Base-by-base conservation (phyloP, 352 stramenopile genomes). In the Phytopythium cucurbitacearum region DNA sequence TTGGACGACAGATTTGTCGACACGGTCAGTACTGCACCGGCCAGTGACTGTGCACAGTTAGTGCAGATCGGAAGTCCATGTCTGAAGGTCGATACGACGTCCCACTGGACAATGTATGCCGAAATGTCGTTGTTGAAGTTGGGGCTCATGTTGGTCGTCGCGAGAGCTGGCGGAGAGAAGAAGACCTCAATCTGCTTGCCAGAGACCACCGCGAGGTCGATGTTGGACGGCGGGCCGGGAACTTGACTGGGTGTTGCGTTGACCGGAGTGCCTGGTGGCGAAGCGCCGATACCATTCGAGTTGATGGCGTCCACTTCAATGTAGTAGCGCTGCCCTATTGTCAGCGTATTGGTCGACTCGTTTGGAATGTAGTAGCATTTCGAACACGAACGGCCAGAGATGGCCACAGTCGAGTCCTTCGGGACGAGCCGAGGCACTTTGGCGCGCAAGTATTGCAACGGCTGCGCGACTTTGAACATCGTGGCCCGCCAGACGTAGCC, bases 81-180 rank as follows among this genome's bases (percentile, higher is more conserved):
- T 47, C 76, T 83, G 45, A 96, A 97, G 6, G 73, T 66, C 32
- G 65, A 58, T 1, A 52, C 57, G 13, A 77, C 68, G 52, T 97
- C 87, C 89, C 89, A 97, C 65, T 97, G 89, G 6, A 97, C 69
- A 47, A 92, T 80, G 59, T 97, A 97, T 1, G 78, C 74, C 38
- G 71, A 79, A 40, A 97, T 97, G 48, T 95, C 85, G 53, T 78
- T 89, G 65, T 92, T 90, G 48, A 85, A 82, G 40, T 77, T 76
- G 8, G 80, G 75, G 37, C 67, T 80, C 42, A 85, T 68, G 52
- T 75, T 87, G 34, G 69, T 69, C 0, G 62, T 68, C 8, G 69
- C 60, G 3, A 89, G 52, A 0, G 66, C 42, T 3, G 91, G 93
- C 35, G 91, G 80, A 34, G 75, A 85, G 65, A 97, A 98, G 46